Evolutionary conservation across 306 rosid species (phyloP).

Genomic region (Betula pendula): DNA sequence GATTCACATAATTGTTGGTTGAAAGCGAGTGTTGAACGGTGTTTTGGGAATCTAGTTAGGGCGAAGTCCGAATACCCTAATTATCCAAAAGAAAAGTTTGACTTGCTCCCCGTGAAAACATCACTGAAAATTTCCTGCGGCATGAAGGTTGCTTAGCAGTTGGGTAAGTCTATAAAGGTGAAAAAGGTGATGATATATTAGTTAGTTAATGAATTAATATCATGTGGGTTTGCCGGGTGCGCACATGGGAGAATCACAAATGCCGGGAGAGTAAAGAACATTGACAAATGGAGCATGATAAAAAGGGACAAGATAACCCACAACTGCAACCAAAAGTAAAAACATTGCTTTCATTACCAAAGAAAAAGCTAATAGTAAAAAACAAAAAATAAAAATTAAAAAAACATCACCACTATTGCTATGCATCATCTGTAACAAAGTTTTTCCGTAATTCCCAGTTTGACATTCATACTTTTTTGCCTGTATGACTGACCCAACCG

Average conservation of each 20-base stretch:
- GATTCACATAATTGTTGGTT: too few relatives aligned
- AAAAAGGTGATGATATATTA: slow-evolving; percentile 47
- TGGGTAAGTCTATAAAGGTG: slow-evolving; percentile 35
- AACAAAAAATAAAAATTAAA: slow-evolving; percentile 29
- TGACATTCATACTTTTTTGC: slow-evolving; percentile 63
- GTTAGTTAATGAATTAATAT: slow-evolving; percentile 37
- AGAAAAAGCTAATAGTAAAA: slow-evolving; percentile 32
- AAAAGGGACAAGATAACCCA: slow-evolving; percentile 26
- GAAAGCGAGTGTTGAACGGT: too few relatives aligned
- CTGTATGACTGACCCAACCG: slow-evolving; percentile 58
- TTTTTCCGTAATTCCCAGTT: slow-evolving; percentile 53
- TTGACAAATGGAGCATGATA: slow-evolving; percentile 36
- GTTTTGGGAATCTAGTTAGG: too few relatives aligned
- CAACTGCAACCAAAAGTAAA: slow-evolving; percentile 48
- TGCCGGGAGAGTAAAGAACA: slow-evolving; percentile 41
- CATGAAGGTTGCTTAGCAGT: slow-evolving; percentile 16
- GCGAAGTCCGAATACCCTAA: too few relatives aligned
- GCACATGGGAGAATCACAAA: slow-evolving; percentile 55
- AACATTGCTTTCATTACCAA: slow-evolving; percentile 56
- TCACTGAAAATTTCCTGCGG: too few relatives aligned
- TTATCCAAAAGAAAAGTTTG: too few relatives aligned
- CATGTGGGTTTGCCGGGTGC: slow-evolving; percentile 34
- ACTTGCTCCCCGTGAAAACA: too few relatives aligned
- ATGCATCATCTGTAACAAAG: slow-evolving; percentile 48
- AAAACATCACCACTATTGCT: slow-evolving; percentile 55